Evolutionary conservation across 75 land plant species (phyloP).

Genomic region (Adiantum capillusveneris): DNA sequence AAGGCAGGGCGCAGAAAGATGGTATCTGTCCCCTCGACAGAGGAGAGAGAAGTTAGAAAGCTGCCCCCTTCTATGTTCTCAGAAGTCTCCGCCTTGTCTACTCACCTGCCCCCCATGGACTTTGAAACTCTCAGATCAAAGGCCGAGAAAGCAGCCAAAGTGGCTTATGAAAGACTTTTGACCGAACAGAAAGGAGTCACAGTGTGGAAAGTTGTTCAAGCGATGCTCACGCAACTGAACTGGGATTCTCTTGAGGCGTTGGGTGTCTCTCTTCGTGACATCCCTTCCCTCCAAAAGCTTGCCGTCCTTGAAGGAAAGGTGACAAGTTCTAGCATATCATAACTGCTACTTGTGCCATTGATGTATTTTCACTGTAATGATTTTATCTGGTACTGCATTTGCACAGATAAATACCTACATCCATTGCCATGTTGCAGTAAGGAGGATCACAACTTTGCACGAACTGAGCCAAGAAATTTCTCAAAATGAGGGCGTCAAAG

Average conservation of each 20-base stretch:
- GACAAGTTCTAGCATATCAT: constrained; percentile 3
- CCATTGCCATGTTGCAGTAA: constrained; percentile 59
- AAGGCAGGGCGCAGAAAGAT: too few relatives aligned
- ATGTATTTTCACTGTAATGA: background rate
- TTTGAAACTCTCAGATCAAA: background rate
- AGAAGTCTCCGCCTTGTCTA: too few relatives aligned
- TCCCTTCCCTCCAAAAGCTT: constrained; percentile 42
- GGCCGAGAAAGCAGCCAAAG: constrained; percentile 34
- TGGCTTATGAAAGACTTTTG: constrained; percentile 37
- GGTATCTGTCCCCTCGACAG: too few relatives aligned
- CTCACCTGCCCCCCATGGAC: background rate
- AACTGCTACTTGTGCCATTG: constrained; percentile 2
- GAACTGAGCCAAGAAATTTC: constrained; percentile 59
- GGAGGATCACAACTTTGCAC: constrained; percentile 55
- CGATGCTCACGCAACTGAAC: constrained; percentile 34
- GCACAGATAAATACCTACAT: constrained; percentile 69
- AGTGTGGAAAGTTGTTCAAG: constrained; percentile 46
- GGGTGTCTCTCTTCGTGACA: constrained; percentile 53
- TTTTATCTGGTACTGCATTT: background rate
- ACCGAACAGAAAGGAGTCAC: constrained; percentile 44
- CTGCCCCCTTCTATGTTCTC: too few relatives aligned
- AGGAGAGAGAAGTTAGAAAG: too few relatives aligned
- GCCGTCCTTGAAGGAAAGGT: constrained; percentile 63
- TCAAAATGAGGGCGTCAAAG: constrained; percentile 53
- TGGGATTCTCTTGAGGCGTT: constrained; percentile 52